Percentiles rank a stretch among this genome's conserved stretches.
phyloP scores from a whole-genome alignment of 2,329 filamentous ascomycete genomes.

The Clonostachys sp. region DNA sequence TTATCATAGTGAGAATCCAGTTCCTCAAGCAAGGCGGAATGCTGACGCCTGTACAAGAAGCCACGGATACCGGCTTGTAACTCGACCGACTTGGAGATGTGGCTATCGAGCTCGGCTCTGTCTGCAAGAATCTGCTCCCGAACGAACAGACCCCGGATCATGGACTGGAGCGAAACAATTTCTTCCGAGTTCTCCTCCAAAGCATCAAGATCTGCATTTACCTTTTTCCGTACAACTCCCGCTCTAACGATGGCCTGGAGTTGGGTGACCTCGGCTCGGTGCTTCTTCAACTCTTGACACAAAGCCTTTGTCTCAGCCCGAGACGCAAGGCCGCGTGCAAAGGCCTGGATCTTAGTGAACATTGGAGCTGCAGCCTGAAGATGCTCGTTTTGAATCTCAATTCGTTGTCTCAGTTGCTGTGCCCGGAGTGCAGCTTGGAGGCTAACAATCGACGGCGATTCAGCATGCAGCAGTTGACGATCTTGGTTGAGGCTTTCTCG shows the following conservation, averaged over 20 bases:
- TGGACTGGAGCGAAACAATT: slow-evolving; percentile 50
- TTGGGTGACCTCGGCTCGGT: slow-evolving; percentile 33
- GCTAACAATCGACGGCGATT: slow-evolving; percentile 43
- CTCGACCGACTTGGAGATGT: slow-evolving; percentile 50
- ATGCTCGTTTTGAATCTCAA: slow-evolving; percentile 43
- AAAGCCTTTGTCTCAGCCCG: slow-evolving; percentile 37
- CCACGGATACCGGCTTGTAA: slow-evolving; percentile 68
- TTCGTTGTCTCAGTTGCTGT: slow-evolving; percentile 50
- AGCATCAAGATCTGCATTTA: slow-evolving; percentile 40
- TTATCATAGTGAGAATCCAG: slow-evolving; percentile 65
- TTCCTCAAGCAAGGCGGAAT: slow-evolving; percentile 60
- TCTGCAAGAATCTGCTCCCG: slow-evolving; percentile 44
- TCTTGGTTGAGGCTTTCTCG: slow-evolving; percentile 52
- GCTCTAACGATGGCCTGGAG: slow-evolving; percentile 52
- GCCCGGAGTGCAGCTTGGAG: slow-evolving; percentile 67
- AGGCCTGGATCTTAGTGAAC: slow-evolving; percentile 40
- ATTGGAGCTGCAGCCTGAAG: slow-evolving; percentile 43
- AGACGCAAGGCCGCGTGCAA: slow-evolving; percentile 39
- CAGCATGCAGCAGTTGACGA: slow-evolving; percentile 43
- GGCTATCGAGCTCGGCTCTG: slow-evolving; percentile 49
- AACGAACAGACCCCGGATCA: slow-evolving; percentile 57
- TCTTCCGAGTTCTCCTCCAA: slow-evolving; percentile 39
- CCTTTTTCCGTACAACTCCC: slow-evolving; percentile 45
- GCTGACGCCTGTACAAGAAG: slow-evolving; percentile 56
- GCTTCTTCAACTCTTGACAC: slow-evolving; percentile 42